These are phyloP conservation scores for Penicillium sp. DNA, from an alignment of 2,329 filamentous ascomycete genomes.

Conservation along the genomic window DNA sequence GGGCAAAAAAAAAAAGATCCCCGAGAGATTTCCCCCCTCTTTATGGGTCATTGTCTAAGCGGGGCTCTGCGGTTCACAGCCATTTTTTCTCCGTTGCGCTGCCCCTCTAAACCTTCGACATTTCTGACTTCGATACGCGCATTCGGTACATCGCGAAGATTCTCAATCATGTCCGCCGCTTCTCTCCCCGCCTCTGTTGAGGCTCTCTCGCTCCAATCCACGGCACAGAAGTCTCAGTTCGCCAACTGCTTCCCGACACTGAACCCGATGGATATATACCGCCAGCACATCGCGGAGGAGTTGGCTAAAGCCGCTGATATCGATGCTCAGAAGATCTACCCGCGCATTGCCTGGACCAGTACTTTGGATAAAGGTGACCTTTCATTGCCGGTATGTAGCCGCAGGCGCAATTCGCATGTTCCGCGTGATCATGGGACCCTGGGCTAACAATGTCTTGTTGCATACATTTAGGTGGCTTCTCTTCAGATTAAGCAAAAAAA, in stretches of 20 bases:
- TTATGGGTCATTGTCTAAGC: constrained; percentile 41
- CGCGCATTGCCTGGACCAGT: constrained; percentile 44
- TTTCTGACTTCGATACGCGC: constrained; percentile 12
- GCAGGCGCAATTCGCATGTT: neutral
- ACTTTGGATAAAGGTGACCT: constrained; percentile 48
- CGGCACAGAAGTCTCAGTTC: constrained; percentile 38
- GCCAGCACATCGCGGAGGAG: constrained; percentile 44
- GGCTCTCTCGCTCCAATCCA: constrained; percentile 40
- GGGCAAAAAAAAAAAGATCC: constrained; percentile 20
- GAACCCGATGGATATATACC: constrained; percentile 48
- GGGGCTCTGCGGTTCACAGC: constrained; percentile 38
- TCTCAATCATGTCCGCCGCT: constrained; percentile 29
- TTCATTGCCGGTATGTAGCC: constrained; percentile 38
- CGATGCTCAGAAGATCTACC: constrained; percentile 39
- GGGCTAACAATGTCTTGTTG: neutral
- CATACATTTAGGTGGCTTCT: constrained; percentile 34
- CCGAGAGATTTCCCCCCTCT: constrained; percentile 27
- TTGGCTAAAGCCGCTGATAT: constrained; percentile 38
- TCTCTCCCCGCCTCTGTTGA: constrained; percentile 36
- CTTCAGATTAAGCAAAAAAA: constrained; percentile 58
- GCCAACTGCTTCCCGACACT: constrained; percentile 42
- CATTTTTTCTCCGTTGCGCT: constrained; percentile 21
- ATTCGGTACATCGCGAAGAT: constrained; percentile 14
- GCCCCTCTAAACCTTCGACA: constrained; percentile 8
- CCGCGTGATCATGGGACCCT: neutral